These are phyloP conservation scores for Nemania abortiva DNA, from an alignment of 2,329 filamentous ascomycete species.

Conservation along the genomic window DNA sequence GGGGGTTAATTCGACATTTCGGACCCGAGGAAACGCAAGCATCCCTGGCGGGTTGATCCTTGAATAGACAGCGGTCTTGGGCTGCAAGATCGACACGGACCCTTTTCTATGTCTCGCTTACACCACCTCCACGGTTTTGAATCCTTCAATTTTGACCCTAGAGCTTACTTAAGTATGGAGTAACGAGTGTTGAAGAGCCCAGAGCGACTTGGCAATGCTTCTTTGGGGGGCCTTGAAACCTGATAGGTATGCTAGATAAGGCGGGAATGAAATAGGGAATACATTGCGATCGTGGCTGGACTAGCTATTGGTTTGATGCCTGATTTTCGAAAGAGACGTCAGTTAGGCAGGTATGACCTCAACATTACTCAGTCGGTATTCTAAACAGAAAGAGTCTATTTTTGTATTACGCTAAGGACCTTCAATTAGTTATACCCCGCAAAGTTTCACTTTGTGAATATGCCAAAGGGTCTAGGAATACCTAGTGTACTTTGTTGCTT, in stretches of 20 bases:
- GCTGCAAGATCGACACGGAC: constrained; percentile 31
- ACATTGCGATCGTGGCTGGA: background rate
- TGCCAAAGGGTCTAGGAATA: background rate
- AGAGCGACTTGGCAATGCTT: constrained; percentile 2
- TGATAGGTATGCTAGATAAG: background rate
- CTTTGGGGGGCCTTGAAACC: background rate
- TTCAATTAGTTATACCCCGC: background rate
- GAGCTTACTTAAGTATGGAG: constrained; percentile 12
- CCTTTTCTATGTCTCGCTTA: constrained; percentile 9
- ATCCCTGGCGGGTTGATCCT: constrained; percentile 12
- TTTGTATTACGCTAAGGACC: background rate
- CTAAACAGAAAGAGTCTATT: background rate
- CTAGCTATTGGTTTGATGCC: background rate
- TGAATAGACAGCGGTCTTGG: background rate
- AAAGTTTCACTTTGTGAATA: background rate
- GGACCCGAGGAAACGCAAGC: constrained; percentile 13
- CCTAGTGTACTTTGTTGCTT: background rate
- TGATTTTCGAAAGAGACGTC: background rate
- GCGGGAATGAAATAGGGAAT: background rate
- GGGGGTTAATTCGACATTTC: constrained; percentile 11
- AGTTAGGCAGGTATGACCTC: background rate
- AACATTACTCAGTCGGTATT: background rate
- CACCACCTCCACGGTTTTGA: background rate
- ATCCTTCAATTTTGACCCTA: background rate
- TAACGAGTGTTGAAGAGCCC: constrained; percentile 6